phyloP scores from a whole-genome alignment of 768 basidiomycete genomes.

The Dendrothele bispora region DNA sequence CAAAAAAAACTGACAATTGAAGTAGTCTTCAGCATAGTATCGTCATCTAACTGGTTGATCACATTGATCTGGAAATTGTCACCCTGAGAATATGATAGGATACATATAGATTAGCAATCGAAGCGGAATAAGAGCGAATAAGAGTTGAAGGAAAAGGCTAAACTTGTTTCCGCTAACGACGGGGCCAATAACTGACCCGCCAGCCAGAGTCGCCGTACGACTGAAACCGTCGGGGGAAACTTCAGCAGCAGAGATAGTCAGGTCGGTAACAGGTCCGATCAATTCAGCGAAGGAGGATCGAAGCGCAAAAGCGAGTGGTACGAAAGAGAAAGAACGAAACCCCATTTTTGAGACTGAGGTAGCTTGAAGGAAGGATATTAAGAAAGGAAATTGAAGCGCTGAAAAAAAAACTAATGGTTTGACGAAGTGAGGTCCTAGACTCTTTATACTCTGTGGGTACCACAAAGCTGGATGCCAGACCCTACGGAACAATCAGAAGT shows the following conservation, averaged over 20 bases:
- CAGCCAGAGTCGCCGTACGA: conserved; percentile 26
- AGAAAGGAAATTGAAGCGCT: no score
- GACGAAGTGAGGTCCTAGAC: no score
- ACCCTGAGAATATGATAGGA: conserved; percentile 24
- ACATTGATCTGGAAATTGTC: conserved; percentile 42
- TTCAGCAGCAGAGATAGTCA: conserved; percentile 26
- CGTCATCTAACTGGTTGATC: conserved; percentile 35
- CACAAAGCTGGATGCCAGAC: no score
- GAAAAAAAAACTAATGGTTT: no score
- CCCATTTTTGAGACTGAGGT: no score
- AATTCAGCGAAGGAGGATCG: no score
- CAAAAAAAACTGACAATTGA: conserved; percentile 32
- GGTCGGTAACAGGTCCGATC: conserved; percentile 23
- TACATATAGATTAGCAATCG: background rate
- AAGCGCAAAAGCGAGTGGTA: no score
- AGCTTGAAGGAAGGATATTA: no score
- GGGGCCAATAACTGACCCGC: conserved; percentile 32
- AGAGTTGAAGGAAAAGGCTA: background rate
- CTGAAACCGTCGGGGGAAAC: conserved; percentile 32
- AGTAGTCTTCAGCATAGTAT: conserved; percentile 37
- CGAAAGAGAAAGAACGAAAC: no score
- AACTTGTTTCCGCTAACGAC: conserved; percentile 37
- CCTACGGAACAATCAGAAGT: no score
- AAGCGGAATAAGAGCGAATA: no score
- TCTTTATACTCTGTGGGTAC: no score